Conservation (phyloP, 257 asterid genomes). For the Capsicum baccatum region DNA sequence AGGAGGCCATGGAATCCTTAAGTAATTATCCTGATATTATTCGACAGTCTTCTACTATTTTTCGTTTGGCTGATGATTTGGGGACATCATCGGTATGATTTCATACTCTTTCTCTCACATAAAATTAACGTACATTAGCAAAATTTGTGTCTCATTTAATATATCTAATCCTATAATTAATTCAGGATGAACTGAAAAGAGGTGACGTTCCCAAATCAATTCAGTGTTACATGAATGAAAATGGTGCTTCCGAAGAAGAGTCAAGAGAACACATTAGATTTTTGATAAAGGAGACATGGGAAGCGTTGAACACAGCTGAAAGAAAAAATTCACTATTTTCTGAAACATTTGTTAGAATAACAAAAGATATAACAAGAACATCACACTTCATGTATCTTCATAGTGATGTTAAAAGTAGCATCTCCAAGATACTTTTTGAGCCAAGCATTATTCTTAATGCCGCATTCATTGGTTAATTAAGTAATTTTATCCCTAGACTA, state of each 20-base stretch:
- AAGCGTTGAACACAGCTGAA: slow-evolving; percentile 28
- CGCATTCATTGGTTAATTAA: background rate
- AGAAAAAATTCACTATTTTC: background rate
- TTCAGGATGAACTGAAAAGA: slow-evolving; percentile 27
- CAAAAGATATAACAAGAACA: slow-evolving; percentile 27
- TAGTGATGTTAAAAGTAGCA: background rate
- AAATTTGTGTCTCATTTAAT: no score
- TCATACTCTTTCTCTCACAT: background rate
- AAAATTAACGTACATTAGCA: background rate
- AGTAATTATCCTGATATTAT: slow-evolving; percentile 38
- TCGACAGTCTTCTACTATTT: slow-evolving; percentile 36
- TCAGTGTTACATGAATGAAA: slow-evolving; percentile 33
- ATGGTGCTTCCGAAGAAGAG: slow-evolving; percentile 27
- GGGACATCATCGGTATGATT: slow-evolving; percentile 49
- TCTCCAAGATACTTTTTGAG: slow-evolving; percentile 19
- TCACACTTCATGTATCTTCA: slow-evolving; percentile 37
- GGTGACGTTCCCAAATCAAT: slow-evolving; percentile 39
- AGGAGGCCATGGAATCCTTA: slow-evolving; percentile 37
- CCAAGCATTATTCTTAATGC: background rate
- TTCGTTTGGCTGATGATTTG: slow-evolving; percentile 53
- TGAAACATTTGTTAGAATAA: background rate
- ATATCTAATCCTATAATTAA: background rate
- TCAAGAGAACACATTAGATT: slow-evolving; percentile 27
- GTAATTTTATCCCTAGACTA: background rate
- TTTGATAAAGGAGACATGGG: slow-evolving; percentile 22